A percentile compares a stretch with the other conserved stretches of the same genome.
These are phyloP conservation scores for Botrytis elliptica DNA, from an alignment of 2,329 filamentous ascomycete species.

Conservation along the genomic window DNA sequence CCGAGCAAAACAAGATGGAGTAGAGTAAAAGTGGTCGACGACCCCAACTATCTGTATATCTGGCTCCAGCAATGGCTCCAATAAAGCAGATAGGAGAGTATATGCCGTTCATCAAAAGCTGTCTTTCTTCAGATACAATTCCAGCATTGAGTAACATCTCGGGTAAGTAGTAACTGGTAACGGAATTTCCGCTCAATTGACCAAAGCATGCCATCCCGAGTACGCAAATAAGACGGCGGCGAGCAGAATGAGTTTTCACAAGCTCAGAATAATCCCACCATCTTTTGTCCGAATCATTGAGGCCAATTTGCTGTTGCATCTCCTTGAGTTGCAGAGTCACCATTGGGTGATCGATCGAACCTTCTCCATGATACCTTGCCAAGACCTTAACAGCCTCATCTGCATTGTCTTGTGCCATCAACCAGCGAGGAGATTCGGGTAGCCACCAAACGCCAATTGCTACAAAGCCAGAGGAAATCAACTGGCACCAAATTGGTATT, in stretches of 20 bases:
- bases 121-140: slow-evolving; percentile 42
- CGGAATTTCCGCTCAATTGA: slow-evolving; percentile 40
- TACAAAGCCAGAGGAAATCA: slow-evolving; percentile 31
- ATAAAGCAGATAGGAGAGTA: slow-evolving; percentile 40
- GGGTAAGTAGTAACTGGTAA: slow-evolving; percentile 32
- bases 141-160: slow-evolving; percentile 32
- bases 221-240: slow-evolving; percentile 36
- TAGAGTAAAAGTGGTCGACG: slow-evolving; percentile 46
- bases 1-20: slow-evolving; percentile 47
- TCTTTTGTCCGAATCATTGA: slow-evolving; percentile 35
- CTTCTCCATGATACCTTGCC: slow-evolving; percentile 55
- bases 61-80: slow-evolving; percentile 35
- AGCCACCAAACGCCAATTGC: slow-evolving; percentile 46
- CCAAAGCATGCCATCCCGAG: slow-evolving; percentile 38
- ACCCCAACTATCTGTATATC: slow-evolving; percentile 33
- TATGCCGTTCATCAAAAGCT: slow-evolving; percentile 45
- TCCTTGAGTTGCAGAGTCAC: slow-evolving; percentile 35
- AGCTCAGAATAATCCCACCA: slow-evolving; percentile 39
- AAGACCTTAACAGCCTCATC: slow-evolving; percentile 57
- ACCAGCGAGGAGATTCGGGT: slow-evolving; percentile 57
- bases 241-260: slow-evolving; percentile 33
- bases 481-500: slow-evolving; percentile 40
- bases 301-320: slow-evolving; percentile 34
- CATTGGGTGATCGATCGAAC: slow-evolving; percentile 34
- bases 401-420: slow-evolving; percentile 54